Conservation (phyloP, 2,329 filamentous ascomycete genomes). For the Decorospora gaudefroyi region DNA sequence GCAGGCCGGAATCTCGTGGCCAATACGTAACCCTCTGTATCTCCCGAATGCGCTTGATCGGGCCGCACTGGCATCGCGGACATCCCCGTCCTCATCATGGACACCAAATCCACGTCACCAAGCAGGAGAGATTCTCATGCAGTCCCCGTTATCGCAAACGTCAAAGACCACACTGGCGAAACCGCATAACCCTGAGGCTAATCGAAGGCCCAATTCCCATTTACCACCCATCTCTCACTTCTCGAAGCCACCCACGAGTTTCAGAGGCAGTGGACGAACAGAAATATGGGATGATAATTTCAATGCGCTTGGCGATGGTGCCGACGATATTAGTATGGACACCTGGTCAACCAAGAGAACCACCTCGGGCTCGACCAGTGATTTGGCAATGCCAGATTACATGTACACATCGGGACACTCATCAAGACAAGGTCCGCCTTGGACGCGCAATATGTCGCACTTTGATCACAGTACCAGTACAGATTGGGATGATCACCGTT, state of each 20-base stretch:
- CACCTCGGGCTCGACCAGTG: conserved; percentile 16
- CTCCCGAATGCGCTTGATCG: conserved; percentile 18
- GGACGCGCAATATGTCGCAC: conserved; percentile 10
- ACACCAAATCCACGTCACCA: conserved; percentile 5
- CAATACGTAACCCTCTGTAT: conserved; percentile 54
- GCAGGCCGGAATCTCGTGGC: conserved; percentile 76
- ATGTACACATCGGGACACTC: conserved; percentile 15
- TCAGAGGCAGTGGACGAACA: conserved; percentile 4
- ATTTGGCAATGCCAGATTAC: conserved; percentile 27
- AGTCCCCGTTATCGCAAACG: conserved; percentile 18
- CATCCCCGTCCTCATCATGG: conserved; percentile 1
- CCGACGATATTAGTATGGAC: conserved; percentile 28
- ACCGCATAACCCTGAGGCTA: conserved; percentile 22
- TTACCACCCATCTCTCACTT: conserved; percentile 25
- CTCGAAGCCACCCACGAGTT: conserved; percentile 11
- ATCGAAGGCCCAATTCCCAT: conserved; percentile 23
- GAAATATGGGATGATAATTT: conserved; percentile 24
- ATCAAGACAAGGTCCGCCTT: conserved; percentile 15
- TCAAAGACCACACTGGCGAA: conserved; percentile 14
- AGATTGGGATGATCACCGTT: conserved; percentile 9
- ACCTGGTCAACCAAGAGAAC: conserved; percentile 27
- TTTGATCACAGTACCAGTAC: conserved; percentile 4
- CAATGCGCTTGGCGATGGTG: conserved; percentile 12
- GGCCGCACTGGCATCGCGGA: conserved; percentile 1
- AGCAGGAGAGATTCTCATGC: conserved; percentile 7